Percentiles rank a stretch among this genome's conserved stretches.
phyloP scores from a whole-genome alignment of 768 basidiomycete species.

The Naganishia kalamii region DNA sequence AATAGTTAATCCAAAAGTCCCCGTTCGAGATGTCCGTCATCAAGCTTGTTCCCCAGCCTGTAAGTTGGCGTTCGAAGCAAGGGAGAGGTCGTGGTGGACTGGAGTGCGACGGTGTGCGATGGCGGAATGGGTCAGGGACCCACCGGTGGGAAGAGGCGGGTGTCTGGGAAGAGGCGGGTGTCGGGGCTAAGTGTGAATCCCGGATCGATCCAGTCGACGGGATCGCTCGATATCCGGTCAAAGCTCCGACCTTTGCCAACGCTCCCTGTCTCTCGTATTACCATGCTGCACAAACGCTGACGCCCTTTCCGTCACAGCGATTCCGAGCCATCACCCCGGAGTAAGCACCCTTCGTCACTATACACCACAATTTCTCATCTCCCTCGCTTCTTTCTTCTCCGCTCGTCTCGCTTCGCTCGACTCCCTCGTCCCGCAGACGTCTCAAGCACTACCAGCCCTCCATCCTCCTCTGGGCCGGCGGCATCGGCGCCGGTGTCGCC shows the following conservation, averaged over 20 bases:
- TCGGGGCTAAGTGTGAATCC: too few relatives aligned
- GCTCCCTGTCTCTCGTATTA: not conserved
- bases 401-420: not conserved
- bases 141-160: too few relatives aligned
- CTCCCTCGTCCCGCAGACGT: too few relatives aligned
- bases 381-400: not conserved
- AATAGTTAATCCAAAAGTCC: too few relatives aligned
- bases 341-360: constrained; percentile 23
- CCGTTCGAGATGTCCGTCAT: constrained; percentile 3
- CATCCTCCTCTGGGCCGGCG: constrained; percentile 34
- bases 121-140: not conserved
- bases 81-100: not conserved
- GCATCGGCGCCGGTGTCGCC: constrained; percentile 34
- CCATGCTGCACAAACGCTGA: not conserved
- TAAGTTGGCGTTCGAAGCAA: not conserved
- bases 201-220: too few relatives aligned
- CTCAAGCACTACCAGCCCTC: constrained; percentile 5
- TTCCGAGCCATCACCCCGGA: constrained; percentile 29
- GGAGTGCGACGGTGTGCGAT: not conserved
- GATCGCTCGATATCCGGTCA: too few relatives aligned
- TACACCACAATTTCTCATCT: not conserved
- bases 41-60: constrained; percentile 11
- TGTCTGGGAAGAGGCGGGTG: too few relatives aligned
- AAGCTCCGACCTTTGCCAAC: not conserved
- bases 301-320: not conserved